Conservation (phyloP, 805 yeast species). For the Zygosaccharomyces bisporus region DNA sequence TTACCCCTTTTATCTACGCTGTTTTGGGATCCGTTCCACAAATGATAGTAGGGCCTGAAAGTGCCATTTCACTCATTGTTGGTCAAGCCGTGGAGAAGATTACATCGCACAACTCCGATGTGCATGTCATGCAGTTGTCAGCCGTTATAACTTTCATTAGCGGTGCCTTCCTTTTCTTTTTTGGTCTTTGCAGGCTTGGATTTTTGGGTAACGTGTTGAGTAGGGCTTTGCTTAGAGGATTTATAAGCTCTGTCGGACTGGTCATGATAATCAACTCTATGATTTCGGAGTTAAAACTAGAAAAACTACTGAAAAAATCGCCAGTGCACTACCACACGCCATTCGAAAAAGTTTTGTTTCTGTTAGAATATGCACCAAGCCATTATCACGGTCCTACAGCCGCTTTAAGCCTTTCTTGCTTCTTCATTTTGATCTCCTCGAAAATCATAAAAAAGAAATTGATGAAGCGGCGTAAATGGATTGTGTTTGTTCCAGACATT, state of each 20-base stretch:
- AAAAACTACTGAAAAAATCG: slow-evolving; percentile 41
- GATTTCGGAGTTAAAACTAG: slow-evolving; percentile 69
- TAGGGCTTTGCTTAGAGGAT: slow-evolving; percentile 73
- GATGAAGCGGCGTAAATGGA: slow-evolving; percentile 37
- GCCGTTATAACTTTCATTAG: slow-evolving; percentile 69
- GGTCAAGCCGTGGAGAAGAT: slow-evolving; percentile 73
- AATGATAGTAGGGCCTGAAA: slow-evolving; percentile 90
- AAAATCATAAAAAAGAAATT: slow-evolving; percentile 42
- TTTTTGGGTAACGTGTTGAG: slow-evolving; percentile 78
- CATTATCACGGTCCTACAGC: slow-evolving; percentile 59
- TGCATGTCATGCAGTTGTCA: slow-evolving; percentile 53
- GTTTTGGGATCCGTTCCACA: slow-evolving; percentile 82
- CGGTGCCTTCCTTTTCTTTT: slow-evolving; percentile 66
- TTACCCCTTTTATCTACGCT: slow-evolving; percentile 76
- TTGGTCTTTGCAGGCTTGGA: slow-evolving; percentile 82
- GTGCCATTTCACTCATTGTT: slow-evolving; percentile 76
- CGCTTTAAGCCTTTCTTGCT: slow-evolving; percentile 51
- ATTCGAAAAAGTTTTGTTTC: slow-evolving; percentile 59
- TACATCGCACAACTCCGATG: slow-evolving; percentile 40
- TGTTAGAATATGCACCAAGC: slow-evolving; percentile 44
- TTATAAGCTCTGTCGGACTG: slow-evolving; percentile 79
- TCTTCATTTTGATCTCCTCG: slow-evolving; percentile 43
- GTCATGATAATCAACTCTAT: slow-evolving; percentile 77
- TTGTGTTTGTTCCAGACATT: slow-evolving; percentile 80
- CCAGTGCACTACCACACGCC: slow-evolving; percentile 65